Evolutionary conservation across 2,329 filamentous ascomycete species (phyloP).

Genomic region (Phialophora verrucosa): DNA sequence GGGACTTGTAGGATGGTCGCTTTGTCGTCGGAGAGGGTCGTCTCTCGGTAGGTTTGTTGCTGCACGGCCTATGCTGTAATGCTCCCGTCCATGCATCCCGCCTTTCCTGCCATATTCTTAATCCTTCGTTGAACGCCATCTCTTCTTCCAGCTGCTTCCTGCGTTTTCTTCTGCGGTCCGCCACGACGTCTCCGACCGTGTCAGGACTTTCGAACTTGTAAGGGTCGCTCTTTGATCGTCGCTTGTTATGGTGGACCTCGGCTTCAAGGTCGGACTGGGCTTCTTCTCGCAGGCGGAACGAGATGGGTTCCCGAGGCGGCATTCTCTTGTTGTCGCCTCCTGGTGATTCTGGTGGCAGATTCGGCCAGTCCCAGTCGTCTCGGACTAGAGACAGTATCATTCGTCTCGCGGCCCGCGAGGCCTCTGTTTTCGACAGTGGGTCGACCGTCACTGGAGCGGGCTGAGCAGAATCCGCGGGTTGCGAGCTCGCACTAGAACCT

Average conservation of each 20-base stretch:
- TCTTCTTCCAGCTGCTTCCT: slow-evolving; percentile 67
- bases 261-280: slow-evolving; percentile 36
- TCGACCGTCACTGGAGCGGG: slow-evolving; percentile 14
- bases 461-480: slow-evolving; percentile 5
- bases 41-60: slow-evolving; percentile 12
- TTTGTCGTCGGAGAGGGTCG: slow-evolving; percentile 15
- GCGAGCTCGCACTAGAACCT: slow-evolving; percentile 37
- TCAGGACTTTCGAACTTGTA: slow-evolving; percentile 51
- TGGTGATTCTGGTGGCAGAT: slow-evolving; percentile 13
- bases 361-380: slow-evolving; percentile 40
- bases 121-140: slow-evolving; percentile 77
- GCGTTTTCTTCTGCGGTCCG: slow-evolving; percentile 61
- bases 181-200: slow-evolving; percentile 47
- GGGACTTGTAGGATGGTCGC: slow-evolving; percentile 20
- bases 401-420: slow-evolving; percentile 31
- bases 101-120: slow-evolving; percentile 77
- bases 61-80: slow-evolving; percentile 44
- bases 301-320: slow-evolving; percentile 32
- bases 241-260: slow-evolving; percentile 14
- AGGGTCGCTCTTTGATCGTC: slow-evolving; percentile 38
- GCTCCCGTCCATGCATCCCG: slow-evolving; percentile 88
- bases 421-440: slow-evolving; percentile 32
- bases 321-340: slow-evolving; percentile 4
- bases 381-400: slow-evolving; percentile 33
- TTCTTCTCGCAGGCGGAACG: slow-evolving; percentile 36